Base-by-base conservation (phyloP, 805 yeast species). In the Wickerhamiella brachini region DNA sequence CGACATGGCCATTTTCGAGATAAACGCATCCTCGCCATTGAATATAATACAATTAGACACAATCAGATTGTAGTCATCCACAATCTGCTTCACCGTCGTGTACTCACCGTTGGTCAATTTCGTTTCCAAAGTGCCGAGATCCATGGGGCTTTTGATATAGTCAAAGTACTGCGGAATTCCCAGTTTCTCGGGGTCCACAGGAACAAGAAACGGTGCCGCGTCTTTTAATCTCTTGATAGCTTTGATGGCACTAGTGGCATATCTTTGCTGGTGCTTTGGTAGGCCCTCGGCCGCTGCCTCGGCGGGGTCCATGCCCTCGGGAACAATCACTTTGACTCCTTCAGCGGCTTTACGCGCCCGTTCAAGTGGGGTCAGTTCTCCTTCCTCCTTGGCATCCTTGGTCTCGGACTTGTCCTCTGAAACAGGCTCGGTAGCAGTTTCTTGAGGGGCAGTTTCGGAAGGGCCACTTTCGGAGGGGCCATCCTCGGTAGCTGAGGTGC, bases 101-200 rank as follows among this genome's bases (percentile, higher is more conserved):
- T 89, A 93, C 1, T 86, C 89, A 61, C 80, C 78, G 7, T 66
- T 78, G 42, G 64, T 72, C 41, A 89, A 68, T 67, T 89, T 90
- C 59, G 76, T 78, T 67, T 93, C 98, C 57, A 93, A 85, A 1
- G 97, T 87, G 3, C 89, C 77, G 34, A 93, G 71, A 65, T 90
- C 97, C 97, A 93, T 93, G 41, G 98, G 98, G 60, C 82, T 73
- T 56, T 77, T 74, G 60, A 93, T 80, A 61, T 78, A 80, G 60
- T 87, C 88, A 66, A 82, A 86, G 66, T 93, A 93, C 56, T 84
- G 79, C 2, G 98, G 98, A 51, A 93, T 85, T 61, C 89, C 87
- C 54, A 87, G 77, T 63, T 85, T 87, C 47, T 83, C 81, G 2
- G 78, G 84, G 65, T 93, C 97, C 20, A 93, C 98, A 0, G 98